A percentile compares a stretch with the other conserved stretches of the same genome.
phyloP scores from a whole-genome alignment of 2,329 filamentous ascomycete species.

The Pseudocercospora eumusae region DNA sequence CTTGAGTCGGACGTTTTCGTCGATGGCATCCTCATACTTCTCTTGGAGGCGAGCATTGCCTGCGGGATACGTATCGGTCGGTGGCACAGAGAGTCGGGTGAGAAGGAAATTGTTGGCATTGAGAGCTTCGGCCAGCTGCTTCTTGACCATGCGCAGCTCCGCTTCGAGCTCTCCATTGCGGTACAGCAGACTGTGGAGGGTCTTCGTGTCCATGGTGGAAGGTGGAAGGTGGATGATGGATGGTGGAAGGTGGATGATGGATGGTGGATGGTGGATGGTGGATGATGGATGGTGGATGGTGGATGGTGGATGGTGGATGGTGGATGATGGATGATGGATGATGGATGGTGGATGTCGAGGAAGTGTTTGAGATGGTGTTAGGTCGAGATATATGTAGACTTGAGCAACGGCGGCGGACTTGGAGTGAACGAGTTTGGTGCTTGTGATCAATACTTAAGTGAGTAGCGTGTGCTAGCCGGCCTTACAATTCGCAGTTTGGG shows the following conservation, averaged over 20 bases:
- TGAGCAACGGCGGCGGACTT: too few relatives aligned
- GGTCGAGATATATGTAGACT: not conserved
- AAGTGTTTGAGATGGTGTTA: not conserved
- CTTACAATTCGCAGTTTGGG: too few relatives aligned
- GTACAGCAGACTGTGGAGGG: slow-evolving; percentile 20
- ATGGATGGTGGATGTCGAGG: not conserved
- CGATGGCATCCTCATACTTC: slow-evolving; percentile 12
- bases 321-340: too few relatives aligned
- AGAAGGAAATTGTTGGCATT: slow-evolving; percentile 28
- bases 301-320: too few relatives aligned
- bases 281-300: too few relatives aligned
- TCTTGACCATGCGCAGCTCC: slow-evolving; percentile 31
- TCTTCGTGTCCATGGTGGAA: slow-evolving; percentile 11
- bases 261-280: too few relatives aligned
- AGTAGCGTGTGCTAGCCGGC: too few relatives aligned
- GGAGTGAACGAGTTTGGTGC: not conserved
- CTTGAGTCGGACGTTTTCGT: slow-evolving; percentile 16
- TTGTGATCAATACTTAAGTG: too few relatives aligned
- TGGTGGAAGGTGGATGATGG: not conserved
- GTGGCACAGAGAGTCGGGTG: slow-evolving; percentile 9
- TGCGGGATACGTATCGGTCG: slow-evolving; percentile 7
- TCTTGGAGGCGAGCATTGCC: slow-evolving; percentile 8
- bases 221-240: not conserved
- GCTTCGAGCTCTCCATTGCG: slow-evolving; percentile 32
- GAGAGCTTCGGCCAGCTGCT: slow-evolving; percentile 31